Evolutionary conservation across 768 basidiomycete species (phyloP).

Genomic region (Kwoniella dejecticola): DNA sequence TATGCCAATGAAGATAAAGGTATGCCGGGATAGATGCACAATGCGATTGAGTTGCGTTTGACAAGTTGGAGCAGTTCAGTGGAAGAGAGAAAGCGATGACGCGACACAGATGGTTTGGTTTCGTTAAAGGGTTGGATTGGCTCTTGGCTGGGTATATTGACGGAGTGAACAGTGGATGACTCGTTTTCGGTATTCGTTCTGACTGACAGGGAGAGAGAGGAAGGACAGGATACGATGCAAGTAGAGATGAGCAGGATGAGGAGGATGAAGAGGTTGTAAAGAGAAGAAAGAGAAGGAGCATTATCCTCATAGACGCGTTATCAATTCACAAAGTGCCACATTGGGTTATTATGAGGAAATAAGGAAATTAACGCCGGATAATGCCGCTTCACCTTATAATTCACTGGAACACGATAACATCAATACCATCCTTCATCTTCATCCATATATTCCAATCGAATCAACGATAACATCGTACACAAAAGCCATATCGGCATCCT

Average conservation of each 20-base stretch:
- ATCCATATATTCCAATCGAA: background rate
- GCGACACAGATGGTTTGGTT: background rate
- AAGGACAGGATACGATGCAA: background rate
- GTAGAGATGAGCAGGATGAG: too few species aligned
- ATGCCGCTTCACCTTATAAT: conserved; percentile 1
- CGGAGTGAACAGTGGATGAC: too few species aligned
- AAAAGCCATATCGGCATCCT: conserved; percentile 8
- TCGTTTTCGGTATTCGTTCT: background rate
- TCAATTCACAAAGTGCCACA: conserved; percentile 16
- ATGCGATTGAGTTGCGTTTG: too few species aligned
- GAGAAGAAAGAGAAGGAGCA: background rate
- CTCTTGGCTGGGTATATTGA: background rate
- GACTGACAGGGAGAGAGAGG: background rate
- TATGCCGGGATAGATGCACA: too few species aligned
- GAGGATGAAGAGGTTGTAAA: too few species aligned
- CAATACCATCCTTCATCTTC: background rate
- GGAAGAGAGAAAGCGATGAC: background rate
- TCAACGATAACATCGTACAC: background rate
- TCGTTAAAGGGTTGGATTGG: background rate
- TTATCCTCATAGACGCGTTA: background rate
- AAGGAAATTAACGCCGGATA: background rate
- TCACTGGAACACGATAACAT: conserved; percentile 2
- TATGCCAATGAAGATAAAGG: too few species aligned
- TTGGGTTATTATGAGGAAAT: background rate
- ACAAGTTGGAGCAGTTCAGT: too few species aligned